phyloP scores from a whole-genome alignment of 169 alveolate species.

The Eimeria sp. region DNA sequence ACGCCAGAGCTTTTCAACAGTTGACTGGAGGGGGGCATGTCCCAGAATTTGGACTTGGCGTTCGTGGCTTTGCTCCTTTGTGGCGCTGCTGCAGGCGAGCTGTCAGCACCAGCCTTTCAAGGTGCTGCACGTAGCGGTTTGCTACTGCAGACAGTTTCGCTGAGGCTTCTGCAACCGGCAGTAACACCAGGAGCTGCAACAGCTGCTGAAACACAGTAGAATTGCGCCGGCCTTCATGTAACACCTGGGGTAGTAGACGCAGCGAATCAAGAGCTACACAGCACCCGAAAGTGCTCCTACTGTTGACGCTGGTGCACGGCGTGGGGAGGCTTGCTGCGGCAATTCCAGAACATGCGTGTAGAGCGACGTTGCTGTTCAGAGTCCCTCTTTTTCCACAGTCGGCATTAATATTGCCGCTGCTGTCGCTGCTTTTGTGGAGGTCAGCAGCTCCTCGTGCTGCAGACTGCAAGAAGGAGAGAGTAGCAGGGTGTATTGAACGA shows the following conservation, averaged over 20 bases:
- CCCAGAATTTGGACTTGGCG: neutral
- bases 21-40: neutral
- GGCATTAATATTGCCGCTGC: neutral
- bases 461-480: slow-evolving; percentile 31
- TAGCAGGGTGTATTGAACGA: neutral
- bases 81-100: slow-evolving; percentile 60
- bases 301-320: neutral
- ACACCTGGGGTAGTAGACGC: slow-evolving; percentile 25
- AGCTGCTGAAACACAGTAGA: slow-evolving; percentile 26
- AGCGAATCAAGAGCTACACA: neutral
- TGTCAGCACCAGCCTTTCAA: slow-evolving; percentile 23
- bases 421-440: slow-evolving; percentile 28
- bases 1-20: neutral
- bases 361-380: neutral
- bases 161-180: slow-evolving; percentile 24
- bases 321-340: neutral
- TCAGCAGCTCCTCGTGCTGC: slow-evolving; percentile 28
- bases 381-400: neutral
- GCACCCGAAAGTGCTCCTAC: neutral
- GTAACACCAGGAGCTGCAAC: slow-evolving; percentile 55
- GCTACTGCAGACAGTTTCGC: slow-evolving; percentile 35
- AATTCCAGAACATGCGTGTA: neutral
- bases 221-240: neutral
- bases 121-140: slow-evolving; percentile 36
- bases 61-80: neutral